Percentiles rank a stretch among this genome's conserved stretches.
Conservation (phyloP, 257 asterid genomes). For the Paulownia fortunei region DNA sequence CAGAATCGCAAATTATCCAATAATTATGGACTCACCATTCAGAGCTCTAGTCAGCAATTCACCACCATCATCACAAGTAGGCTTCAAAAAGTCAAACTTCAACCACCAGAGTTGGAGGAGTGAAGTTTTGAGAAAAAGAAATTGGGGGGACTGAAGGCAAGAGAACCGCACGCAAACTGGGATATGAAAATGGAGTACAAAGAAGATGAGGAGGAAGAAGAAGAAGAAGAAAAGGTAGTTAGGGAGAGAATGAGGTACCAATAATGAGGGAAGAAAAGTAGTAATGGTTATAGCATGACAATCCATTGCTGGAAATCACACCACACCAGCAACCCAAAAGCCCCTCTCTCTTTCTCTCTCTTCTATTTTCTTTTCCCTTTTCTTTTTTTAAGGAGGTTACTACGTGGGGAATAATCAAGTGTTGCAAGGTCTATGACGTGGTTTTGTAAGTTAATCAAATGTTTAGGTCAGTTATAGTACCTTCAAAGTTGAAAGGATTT, state of each 20-base stretch:
- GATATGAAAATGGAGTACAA: constrained; percentile 21
- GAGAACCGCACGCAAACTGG: constrained; percentile 15
- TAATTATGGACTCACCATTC: constrained; percentile 26
- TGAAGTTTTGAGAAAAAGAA: constrained; percentile 25
- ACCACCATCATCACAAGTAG: constrained; percentile 16
- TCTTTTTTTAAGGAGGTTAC: neutral
- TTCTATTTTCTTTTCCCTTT: neutral
- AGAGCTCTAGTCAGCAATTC: neutral
- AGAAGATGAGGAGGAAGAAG: constrained; percentile 25
- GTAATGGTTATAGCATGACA: constrained; percentile 59
- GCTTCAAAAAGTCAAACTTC: constrained; percentile 35
- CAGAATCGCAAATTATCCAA: constrained; percentile 12
- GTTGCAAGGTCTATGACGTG: constrained; percentile 20
- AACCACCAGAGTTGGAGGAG: constrained; percentile 27
- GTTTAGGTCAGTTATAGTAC: too few species aligned
- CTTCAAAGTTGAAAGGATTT: too few species aligned
- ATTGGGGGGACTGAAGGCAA: constrained; percentile 21
- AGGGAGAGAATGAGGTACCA: constrained; percentile 35
- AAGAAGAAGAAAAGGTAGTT: constrained; percentile 34
- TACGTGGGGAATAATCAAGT: constrained; percentile 28
- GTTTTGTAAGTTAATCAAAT: neutral
- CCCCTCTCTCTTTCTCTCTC: constrained; percentile 26
- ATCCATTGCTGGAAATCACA: constrained; percentile 64
- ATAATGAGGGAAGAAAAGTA: constrained; percentile 53
- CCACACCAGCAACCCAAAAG: constrained; percentile 43